Base-by-base conservation (phyloP, 2,329 filamentous ascomycete genomes). In the Tricladium varicosporioides region DNA sequence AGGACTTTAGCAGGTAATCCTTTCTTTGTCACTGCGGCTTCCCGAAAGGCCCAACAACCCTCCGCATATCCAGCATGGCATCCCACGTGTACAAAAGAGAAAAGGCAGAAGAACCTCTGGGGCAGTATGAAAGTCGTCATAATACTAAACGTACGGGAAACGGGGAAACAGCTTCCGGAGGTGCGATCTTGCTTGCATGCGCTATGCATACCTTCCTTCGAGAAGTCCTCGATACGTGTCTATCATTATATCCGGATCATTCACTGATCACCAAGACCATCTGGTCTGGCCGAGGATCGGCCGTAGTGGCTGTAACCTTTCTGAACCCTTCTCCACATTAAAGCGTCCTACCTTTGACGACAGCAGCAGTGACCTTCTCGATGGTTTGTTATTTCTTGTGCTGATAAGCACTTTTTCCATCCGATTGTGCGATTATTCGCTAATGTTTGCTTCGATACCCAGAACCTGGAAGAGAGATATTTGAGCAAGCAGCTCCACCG, bases 81-180 rank as follows among this genome's bases (percentile, higher is more conserved):
- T 50, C 16, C 59, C 60, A 65, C 60, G 62, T 63, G 59, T 48
- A 52, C 42, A 44, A 56, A 57, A 49, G 53, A 18, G 47, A 50
- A 40, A 40, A 27, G 16, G 43, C 49, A 42, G 36, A 51, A 42
- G 36, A 51, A 31, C 40, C 31, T 32, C 48, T 31, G n/a, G 53
- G 42, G 49, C 56, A 48, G 53, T 27, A 33, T 48, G 50, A 53
- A 46, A 54, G 19, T 43, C 44, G 40, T 56, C 27, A 42, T 44
- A 50, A 50, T 51, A 48, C 18, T 49, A 51, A 16, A 45, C 13
- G 44, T n/a, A 36, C 22, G 51, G 49, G 54, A 43, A 43, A 54
- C 61, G 59, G 61, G 60, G 57, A 60, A 52, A 52, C 48, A 15
- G 9, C 18, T 58, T 57, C 58, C 62, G 60, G 54, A 11, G 40